These are phyloP conservation scores for Glomus cerebriforme DNA, from an alignment of 192 early-diverging fungal species.

Conservation along the genomic window DNA sequence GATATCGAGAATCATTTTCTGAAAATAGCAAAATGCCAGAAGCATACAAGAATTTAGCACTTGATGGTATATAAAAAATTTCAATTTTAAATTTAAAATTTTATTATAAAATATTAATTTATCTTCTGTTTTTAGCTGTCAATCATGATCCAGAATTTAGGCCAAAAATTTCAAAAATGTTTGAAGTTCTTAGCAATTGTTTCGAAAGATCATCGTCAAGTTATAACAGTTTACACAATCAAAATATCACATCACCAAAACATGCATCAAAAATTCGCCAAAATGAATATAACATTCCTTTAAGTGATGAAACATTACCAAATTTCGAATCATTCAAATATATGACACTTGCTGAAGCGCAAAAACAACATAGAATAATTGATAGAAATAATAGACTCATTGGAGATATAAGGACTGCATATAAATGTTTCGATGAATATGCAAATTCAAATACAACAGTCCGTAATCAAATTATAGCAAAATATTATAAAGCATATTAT, in stretches of 20 bases:
- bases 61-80: background rate
- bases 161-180: background rate
- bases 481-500: too few species aligned
- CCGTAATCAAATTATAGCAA: too few species aligned
- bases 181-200: background rate
- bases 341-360: too few species aligned
- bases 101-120: background rate
- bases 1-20: too few species aligned
- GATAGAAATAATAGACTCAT: background rate
- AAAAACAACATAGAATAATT: too few species aligned
- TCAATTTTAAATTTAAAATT: too few species aligned
- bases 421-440: background rate
- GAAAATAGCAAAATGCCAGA: background rate
- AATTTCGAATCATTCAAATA: too few species aligned
- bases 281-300: too few species aligned
- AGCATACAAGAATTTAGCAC: background rate
- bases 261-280: background rate
- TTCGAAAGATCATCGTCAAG: background rate
- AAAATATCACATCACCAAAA: background rate
- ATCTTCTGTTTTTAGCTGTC: background rate
- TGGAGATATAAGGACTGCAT: background rate
- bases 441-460: too few species aligned
- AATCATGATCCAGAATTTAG: too few species aligned
- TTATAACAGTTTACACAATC: too few species aligned
- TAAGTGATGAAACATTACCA: background rate